Conservation (phyloP, 2,329 filamentous ascomycete species). For the Claviceps capensis region DNA sequence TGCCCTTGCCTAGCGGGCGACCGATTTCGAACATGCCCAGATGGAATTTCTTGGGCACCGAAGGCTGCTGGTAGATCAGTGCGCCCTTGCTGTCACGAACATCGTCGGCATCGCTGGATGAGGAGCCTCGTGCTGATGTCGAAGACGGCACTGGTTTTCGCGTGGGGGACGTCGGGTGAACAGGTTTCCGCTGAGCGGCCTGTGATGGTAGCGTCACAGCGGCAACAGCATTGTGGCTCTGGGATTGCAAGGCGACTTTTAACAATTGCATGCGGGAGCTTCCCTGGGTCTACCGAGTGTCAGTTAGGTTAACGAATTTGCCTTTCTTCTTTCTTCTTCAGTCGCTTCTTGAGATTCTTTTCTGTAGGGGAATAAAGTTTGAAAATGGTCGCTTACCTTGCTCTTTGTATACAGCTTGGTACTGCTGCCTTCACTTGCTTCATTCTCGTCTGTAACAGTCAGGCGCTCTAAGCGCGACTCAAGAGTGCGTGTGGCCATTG, state of each 20-base stretch:
- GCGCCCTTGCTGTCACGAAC: conserved; percentile 16
- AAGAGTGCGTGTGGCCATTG: conserved; percentile 62
- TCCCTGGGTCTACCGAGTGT: conserved; percentile 26
- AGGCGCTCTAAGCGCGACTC: conserved; percentile 84
- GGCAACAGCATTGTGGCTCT: conserved; percentile 52
- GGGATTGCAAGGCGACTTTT: conserved; percentile 72
- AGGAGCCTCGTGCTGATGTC: conserved; percentile 16
- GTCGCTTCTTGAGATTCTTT: neutral
- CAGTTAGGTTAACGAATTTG: neutral
- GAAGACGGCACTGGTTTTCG: conserved; percentile 33
- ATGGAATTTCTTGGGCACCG: conserved; percentile 6
- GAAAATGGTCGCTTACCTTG: conserved; percentile 46
- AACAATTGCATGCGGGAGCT: conserved; percentile 65
- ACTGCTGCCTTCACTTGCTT: conserved; percentile 35
- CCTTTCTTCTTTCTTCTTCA: neutral
- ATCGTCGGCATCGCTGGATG: conserved; percentile 38
- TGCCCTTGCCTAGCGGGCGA: conserved; percentile 58
- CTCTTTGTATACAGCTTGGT: conserved; percentile 49
- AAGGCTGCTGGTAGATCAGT: conserved; percentile 2
- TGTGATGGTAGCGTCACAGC: conserved; percentile 57
- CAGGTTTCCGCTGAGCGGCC: conserved; percentile 41
- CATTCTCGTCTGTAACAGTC: conserved; percentile 81
- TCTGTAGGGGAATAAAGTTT: neutral
- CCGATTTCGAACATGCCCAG: conserved; percentile 63
- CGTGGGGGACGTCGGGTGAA: conserved; percentile 34